These are phyloP conservation scores for Saururus chinensis DNA, from an alignment of 164 flowering plant genomes.

Conservation along the genomic window DNA sequence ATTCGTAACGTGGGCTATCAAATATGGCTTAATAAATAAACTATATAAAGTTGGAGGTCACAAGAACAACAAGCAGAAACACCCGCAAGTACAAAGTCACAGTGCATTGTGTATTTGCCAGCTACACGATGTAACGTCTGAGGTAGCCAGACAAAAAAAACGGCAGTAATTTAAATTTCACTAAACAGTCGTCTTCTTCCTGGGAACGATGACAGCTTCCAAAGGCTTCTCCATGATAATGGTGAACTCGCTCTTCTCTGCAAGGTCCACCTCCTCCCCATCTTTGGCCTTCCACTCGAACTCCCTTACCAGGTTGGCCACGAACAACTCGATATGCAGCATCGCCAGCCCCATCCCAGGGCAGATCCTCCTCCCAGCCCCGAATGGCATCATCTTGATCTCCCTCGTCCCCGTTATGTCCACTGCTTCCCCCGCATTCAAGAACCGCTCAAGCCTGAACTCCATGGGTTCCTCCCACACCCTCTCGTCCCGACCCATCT, in stretches of 20 bases:
- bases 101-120: too few relatives aligned
- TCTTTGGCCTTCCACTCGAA: constrained; percentile 29
- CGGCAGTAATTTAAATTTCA: too few relatives aligned
- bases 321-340: constrained; percentile 14
- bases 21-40: too few relatives aligned
- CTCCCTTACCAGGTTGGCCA: constrained; percentile 22
- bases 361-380: not conserved
- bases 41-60: too few relatives aligned
- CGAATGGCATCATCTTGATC: constrained; percentile 43
- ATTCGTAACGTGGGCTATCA: too few relatives aligned
- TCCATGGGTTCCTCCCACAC: constrained; percentile 29
- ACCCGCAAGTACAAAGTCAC: too few relatives aligned
- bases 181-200: not conserved
- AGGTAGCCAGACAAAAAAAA: too few relatives aligned
- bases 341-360: too few relatives aligned
- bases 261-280: constrained; percentile 28
- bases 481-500: constrained; percentile 19
- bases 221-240: constrained; percentile 40
- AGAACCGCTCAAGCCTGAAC: constrained; percentile 25
- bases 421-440: constrained; percentile 8
- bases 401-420: constrained; percentile 33
- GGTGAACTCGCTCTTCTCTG: constrained; percentile 23
- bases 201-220: constrained; percentile 4
- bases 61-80: too few relatives aligned
- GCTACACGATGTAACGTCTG: too few relatives aligned